Evolutionary conservation across 768 basidiomycete species (phyloP), one percentile per base, ranked within the genome.

Genomic region (Chiua virens): DNA sequence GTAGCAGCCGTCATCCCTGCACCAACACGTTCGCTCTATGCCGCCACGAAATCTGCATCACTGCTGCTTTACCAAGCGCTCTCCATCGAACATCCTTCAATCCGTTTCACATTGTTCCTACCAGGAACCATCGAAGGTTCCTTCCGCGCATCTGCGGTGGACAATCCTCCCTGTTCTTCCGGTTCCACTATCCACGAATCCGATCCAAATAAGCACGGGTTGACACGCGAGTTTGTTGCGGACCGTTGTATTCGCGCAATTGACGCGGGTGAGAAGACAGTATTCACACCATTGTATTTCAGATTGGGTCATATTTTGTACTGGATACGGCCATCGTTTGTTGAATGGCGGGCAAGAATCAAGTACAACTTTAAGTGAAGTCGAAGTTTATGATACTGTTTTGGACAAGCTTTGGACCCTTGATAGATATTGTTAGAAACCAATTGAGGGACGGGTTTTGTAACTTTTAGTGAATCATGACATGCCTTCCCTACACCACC

Each of bases 21-120:
- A 0, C 94, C 94, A 1, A 92, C 89, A 1, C 85, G 94, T 8
- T 73, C 89, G 1, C 71, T 98, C 32, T 98, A 98, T 64, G 83
- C 79, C 0, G 82, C 92, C 4, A 89, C 87, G 10, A 97, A 98
- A 67, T 76, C 86, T 3, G 88, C 92, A 0, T 83, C 87, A 1
- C 78, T 90, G 25, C 55, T 86, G 6, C 82, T 94, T 49, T 92
- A 84, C 66, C 88, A 89, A 66, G 76, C 86, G 0, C 81, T 93
- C 28, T 73, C 90, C 5, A 87, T 92, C 52, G 92, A 93, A 57
- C 86, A 92, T 54, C 87, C 89, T 7, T 62, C 68, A 3, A 80
- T 94, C 57, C 41, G 69, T 0, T 92, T 91, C 67, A 75, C 83
- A 0, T 73, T 74, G 50, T 59, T 87, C 58, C 65, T 90, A 3